These are phyloP conservation scores for Agarophyton chilense DNA, from an alignment of 23 red algal species.

Conservation along the genomic window DNA sequence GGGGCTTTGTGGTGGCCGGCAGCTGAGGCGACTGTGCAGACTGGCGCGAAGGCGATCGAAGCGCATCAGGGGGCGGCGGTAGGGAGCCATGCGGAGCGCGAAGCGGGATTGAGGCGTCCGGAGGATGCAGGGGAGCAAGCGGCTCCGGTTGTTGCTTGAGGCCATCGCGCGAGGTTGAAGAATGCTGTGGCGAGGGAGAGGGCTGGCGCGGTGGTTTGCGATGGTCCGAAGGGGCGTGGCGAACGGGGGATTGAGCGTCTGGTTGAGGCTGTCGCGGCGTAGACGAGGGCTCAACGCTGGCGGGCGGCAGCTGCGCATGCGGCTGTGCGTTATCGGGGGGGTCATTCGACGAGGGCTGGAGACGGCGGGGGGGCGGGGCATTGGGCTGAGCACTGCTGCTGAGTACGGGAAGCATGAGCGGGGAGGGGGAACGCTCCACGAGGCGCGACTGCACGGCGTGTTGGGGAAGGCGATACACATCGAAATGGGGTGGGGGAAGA, in stretches of 20 bases:
- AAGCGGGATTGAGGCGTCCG: not conserved
- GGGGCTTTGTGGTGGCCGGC: not conserved
- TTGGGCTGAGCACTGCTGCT: not conserved
- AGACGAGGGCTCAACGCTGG: not conserved
- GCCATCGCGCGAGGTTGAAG: not conserved
- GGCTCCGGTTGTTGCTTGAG: not conserved
- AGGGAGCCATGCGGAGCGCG: not conserved
- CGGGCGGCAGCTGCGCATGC: not conserved
- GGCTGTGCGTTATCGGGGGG: not conserved
- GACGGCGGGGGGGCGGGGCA: not conserved
- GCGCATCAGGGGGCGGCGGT: not conserved
- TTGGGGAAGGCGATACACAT: slow-evolving; percentile 14
- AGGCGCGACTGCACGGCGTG: not conserved
- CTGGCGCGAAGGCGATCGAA: slow-evolving; percentile 4
- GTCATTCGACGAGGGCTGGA: not conserved
- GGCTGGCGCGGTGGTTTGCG: not conserved
- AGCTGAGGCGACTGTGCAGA: not conserved
- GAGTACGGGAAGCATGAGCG: slow-evolving; percentile 18
- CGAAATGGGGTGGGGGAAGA: slow-evolving; percentile 2
- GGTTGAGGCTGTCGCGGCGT: not conserved
- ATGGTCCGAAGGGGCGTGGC: not conserved
- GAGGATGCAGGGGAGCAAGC: not conserved
- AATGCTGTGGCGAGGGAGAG: not conserved
- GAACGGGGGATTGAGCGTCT: not conserved
- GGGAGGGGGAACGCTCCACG: slow-evolving; percentile 16